Base-by-base conservation (phyloP, 495 filamentous ascomycete species). In the Rhizodiscina lignyota region DNA sequence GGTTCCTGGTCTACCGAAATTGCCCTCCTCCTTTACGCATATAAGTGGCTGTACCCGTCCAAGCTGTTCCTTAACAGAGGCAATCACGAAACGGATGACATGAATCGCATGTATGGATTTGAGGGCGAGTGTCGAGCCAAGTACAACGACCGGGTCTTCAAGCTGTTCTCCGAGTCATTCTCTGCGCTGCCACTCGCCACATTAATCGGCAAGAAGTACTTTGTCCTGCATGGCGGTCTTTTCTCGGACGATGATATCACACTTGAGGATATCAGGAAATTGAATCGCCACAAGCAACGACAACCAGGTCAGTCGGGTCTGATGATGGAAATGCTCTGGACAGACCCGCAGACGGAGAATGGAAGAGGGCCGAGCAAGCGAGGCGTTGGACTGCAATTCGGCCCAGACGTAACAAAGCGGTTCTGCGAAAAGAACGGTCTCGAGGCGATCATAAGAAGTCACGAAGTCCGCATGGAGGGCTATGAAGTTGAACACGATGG, bases 271-370 rank as follows among this genome's bases (percentile, higher is more conserved):
- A 83, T 99, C 47, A 68, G 91, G 33, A 91, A 87, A 58, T 64
- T 96, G 26, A 72, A 96, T 54, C 70, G 89, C 44, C 86, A 94
- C 58, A 74, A 70, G 54, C 91, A 96, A 61, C 70, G 82, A 19
- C 89, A 99, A 50, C 89, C 89, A n/a, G 91, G 91, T 17, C 89
- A 96, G 53, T 56, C 76, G 30, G 89, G 89, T 21, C 61, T 99
- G 46, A 99, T 99, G 89, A 96, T 99, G 89, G 89, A 99, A 56
- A 99, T 99, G 91, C 72, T 99, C 15, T 99, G 89, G 89, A 96
- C 89, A 0, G 89, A 99, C 51, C 89, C 89, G 10, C 89, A 96
- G 52, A 61, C 74, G 0, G 63, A 72, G 41, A 80, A 81, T 31
- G 89, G 89, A 18, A 72, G 89, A 35, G 83, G 85, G 5, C 91